A percentile compares a stretch with the other conserved stretches of the same genome.
These are phyloP conservation scores for Erythrophleum ivorense DNA, from an alignment of 331 rosid species.

Conservation along the genomic window DNA sequence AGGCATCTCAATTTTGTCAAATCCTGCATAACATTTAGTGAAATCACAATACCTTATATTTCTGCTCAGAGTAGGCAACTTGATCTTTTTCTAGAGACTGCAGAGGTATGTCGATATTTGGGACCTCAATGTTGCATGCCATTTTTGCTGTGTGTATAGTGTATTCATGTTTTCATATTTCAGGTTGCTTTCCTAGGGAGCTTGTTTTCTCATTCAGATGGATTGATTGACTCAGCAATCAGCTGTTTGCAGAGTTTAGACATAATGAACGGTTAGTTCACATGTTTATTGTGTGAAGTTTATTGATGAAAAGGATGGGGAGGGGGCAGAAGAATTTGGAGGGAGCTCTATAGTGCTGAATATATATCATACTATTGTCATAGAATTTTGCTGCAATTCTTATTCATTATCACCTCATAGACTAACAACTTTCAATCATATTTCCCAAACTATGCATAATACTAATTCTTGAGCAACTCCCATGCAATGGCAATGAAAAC, in stretches of 20 bases:
- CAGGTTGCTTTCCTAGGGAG: constrained; percentile 84
- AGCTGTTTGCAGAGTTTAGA: constrained; percentile 65
- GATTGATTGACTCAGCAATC: constrained; percentile 74
- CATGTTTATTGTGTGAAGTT: constrained; percentile 32
- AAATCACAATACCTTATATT: constrained; percentile 89
- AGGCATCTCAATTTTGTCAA: constrained; percentile 64
- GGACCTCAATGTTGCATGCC: neutral
- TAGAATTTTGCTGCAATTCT: neutral
- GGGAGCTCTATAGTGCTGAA: neutral
- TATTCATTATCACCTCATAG: neutral
- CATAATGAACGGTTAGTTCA: constrained; percentile 66
- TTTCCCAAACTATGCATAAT: neutral
- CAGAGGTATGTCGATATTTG: constrained; percentile 70
- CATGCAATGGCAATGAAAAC: neutral
- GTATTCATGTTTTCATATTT: constrained; percentile 41
- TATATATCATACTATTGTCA: neutral
- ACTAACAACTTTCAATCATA: too few relatives aligned
- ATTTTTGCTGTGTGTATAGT: constrained; percentile 12
- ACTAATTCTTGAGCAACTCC: neutral
- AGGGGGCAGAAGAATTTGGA: neutral
- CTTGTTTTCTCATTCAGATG: constrained; percentile 80
- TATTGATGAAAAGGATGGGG: neutral
- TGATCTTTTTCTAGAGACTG: constrained; percentile 91
- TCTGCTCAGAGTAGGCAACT: constrained; percentile 63
- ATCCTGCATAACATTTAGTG: constrained; percentile 85